Conservation (phyloP, 83 land plant species). For the Larix sibirica region DNA sequence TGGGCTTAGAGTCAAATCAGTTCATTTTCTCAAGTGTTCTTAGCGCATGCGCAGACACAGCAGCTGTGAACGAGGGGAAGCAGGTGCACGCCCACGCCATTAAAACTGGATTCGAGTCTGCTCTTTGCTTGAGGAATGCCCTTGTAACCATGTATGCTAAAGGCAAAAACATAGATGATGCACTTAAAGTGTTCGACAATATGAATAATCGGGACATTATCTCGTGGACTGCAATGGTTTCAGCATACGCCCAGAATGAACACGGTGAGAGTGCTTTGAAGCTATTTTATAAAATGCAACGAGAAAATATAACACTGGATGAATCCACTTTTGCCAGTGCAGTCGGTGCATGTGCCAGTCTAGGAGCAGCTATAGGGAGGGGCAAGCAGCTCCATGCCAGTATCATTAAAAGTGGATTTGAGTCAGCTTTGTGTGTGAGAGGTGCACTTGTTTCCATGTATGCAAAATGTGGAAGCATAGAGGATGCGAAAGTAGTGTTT, state of each 20-base stretch:
- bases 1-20: slow-evolving; percentile 13
- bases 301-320: slow-evolving; percentile 3
- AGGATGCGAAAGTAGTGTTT: not conserved
- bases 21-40: slow-evolving; percentile 18
- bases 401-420: slow-evolving; percentile 6
- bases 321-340: not conserved
- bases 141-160: slow-evolving; percentile 15
- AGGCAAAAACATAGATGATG: not conserved
- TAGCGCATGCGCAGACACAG: slow-evolving; percentile 13
- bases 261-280: slow-evolving; percentile 10
- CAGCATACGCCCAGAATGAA: not conserved
- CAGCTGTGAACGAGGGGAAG: slow-evolving; percentile 15
- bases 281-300: not conserved
- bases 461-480: slow-evolving; percentile 12
- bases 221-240: slow-evolving; percentile 11
- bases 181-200: not conserved
- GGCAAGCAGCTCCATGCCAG: slow-evolving; percentile 1
- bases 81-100: slow-evolving; percentile 21
- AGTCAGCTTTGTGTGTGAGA: not conserved
- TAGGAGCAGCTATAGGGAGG: not conserved
- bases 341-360: slow-evolving; percentile 1
- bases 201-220: not conserved
- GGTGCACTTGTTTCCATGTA: slow-evolving; percentile 7
- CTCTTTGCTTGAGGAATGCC: slow-evolving; percentile 19
- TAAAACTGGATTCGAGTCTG: slow-evolving; percentile 11